Evolutionary conservation across 2,329 filamentous ascomycete genomes (phyloP), one percentile per base, ranked within the genome.

Genomic region (Aspergillus persii): DNA sequence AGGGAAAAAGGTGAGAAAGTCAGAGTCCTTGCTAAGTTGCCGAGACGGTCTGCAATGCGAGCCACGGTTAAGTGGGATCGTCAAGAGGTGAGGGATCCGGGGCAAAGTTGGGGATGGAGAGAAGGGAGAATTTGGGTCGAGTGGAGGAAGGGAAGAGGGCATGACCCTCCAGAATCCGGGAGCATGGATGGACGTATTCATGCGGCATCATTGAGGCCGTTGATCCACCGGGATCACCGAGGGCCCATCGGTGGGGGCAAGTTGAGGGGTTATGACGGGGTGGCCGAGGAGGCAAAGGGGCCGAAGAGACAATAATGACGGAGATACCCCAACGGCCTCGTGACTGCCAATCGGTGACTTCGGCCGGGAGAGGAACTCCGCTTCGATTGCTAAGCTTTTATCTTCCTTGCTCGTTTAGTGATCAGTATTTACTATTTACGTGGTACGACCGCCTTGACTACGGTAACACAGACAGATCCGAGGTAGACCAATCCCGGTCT

Each of bases 401-500:
- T 31, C 30, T 31, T 31, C 30, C 8, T 31, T 31, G 5, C 30
- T 6, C 30, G 6, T 31, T 31, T 31, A 1, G 8, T 31, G 15
- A 9, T 36, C 11, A 4, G 0, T 36, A 36, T 23, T 23, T 23
- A 23, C 18, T 23, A 23, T 23, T 23, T 23, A 23, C 18, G 18
- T 23, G 18, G 18, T 23, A 23, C 18, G 18, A 23, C 18, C 18
- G 18, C 18, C 18, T 23, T 23, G 18, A 23, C 18, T 23, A 23
- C 18, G 18, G 18, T 23, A 23, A 23, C 18, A 23, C 18, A 23
- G 18, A 23, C 18, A 23, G 18, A 23, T 23, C 18, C 18, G 18
- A 23, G 41, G 39, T 48, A 56, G 53, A 56, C 53, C 53, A 56
- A 56, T 23, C 49, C n/a, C 2, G 29, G 44, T 18, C 33, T 41